These are phyloP conservation scores for Coelastrella sp. DNA, from an alignment of 139 green algal genomes.

Conservation along the genomic window DNA sequence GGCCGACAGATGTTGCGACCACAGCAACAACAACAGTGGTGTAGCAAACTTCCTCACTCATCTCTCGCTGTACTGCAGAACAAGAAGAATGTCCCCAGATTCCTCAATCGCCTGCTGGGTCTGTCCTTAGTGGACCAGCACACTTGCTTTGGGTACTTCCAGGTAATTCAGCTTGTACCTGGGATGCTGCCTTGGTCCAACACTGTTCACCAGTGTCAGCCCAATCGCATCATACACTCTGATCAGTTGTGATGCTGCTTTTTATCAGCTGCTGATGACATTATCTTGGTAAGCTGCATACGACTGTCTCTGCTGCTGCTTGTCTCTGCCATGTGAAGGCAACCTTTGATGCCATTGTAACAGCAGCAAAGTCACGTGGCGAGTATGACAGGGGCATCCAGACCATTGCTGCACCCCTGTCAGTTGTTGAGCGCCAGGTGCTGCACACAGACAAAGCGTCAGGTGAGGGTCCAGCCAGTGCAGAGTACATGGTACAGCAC, in stretches of 20 bases:
- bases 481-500: no score
- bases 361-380: conserved; percentile 59
- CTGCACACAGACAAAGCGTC: conserved; percentile 56
- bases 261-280: background rate
- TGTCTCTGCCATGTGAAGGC: background rate
- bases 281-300: background rate
- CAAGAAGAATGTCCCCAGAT: conserved; percentile 58
- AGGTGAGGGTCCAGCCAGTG: conserved; percentile 7
- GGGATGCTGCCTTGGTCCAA: no score
- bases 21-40: no score
- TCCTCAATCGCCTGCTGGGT: conserved; percentile 90
- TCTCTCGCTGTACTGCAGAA: background rate
- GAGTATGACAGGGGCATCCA: conserved; percentile 63
- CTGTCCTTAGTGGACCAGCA: conserved; percentile 78
- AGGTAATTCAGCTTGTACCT: background rate
- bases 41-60: background rate
- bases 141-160: conserved; percentile 87
- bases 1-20: no score
- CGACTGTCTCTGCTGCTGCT: background rate
- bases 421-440: conserved; percentile 25
- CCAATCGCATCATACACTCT: background rate
- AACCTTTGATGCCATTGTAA: conserved; percentile 61
- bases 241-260: background rate
- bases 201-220: no score
- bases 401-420: conserved; percentile 42